These are phyloP conservation scores for Gynochthodes officinalis DNA, from an alignment of 257 asterid genomes.

Conservation along the genomic window DNA sequence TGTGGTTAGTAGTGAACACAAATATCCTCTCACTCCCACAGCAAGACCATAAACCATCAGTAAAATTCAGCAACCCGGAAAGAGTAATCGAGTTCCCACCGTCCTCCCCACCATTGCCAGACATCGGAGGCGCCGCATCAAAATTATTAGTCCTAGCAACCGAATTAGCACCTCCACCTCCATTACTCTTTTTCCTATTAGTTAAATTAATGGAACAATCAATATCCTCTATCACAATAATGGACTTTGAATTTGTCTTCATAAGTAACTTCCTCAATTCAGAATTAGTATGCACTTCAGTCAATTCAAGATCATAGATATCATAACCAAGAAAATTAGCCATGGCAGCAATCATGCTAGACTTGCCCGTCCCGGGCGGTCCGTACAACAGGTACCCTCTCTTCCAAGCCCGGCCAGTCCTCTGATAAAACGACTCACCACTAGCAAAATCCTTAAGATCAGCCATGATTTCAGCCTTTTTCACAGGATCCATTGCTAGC, in stretches of 20 bases:
- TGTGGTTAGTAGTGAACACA: constrained; percentile 89
- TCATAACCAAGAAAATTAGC: constrained; percentile 48
- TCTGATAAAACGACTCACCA: constrained; percentile 40
- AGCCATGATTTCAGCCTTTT: constrained; percentile 40
- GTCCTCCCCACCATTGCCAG: constrained; percentile 29
- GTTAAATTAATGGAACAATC: constrained; percentile 47
- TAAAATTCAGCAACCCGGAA: constrained; percentile 81
- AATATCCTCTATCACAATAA: constrained; percentile 48
- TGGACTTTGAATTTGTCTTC: constrained; percentile 42
- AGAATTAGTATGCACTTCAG: constrained; percentile 41
- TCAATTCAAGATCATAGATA: constrained; percentile 46
- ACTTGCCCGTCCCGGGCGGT: constrained; percentile 50
- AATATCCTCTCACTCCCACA: constrained; percentile 94
- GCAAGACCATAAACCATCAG: constrained; percentile 95
- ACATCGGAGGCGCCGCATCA: constrained; percentile 14
- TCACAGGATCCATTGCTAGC: constrained; percentile 39
- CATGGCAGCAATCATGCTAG: constrained; percentile 57
- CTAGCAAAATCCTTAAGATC: constrained; percentile 40
- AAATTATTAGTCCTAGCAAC: not conserved
- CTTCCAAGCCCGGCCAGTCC: constrained; percentile 51
- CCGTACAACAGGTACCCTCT: constrained; percentile 43
- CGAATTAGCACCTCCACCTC: not conserved
- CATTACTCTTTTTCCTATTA: constrained; percentile 22
- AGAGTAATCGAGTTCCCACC: constrained; percentile 67
- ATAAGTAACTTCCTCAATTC: constrained; percentile 43